A percentile compares a stretch with the other conserved stretches of the same genome.
Evolutionary conservation across 805 yeast species (phyloP).

Genomic region (Lipomyces lipofer): DNA sequence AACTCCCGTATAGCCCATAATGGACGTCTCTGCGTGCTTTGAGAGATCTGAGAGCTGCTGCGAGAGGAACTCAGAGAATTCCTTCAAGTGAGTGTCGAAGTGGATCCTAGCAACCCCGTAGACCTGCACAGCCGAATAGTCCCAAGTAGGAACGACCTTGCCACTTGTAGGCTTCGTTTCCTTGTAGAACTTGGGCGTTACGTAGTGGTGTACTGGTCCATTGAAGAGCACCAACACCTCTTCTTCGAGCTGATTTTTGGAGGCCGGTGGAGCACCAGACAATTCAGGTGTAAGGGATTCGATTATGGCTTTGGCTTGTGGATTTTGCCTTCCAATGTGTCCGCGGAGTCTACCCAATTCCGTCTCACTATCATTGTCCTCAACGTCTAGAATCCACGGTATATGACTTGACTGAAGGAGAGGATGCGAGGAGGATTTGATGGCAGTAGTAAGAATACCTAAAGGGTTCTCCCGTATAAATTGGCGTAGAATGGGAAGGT

Average conservation of each 20-base stretch:
- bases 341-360: constrained; percentile 50
- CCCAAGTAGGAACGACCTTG: constrained; percentile 72
- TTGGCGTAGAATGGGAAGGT: constrained; percentile 24
- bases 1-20: constrained; percentile 13
- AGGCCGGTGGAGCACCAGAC: neutral
- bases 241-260: constrained; percentile 41
- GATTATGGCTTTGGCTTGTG: constrained; percentile 43
- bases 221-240: constrained; percentile 57
- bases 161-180: constrained; percentile 53
- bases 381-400: constrained; percentile 49
- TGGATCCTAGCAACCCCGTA: constrained; percentile 52
- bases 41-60: constrained; percentile 49
- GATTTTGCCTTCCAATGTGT: constrained; percentile 57
- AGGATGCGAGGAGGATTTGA: constrained; percentile 37
- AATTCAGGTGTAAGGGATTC: constrained; percentile 31
- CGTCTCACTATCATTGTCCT: constrained; percentile 38
- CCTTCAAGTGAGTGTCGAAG: constrained; percentile 37
- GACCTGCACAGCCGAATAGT: constrained; percentile 57
- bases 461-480: constrained; percentile 52
- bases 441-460: constrained; percentile 46
- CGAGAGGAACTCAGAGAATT: constrained; percentile 42
- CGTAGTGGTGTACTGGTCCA: constrained; percentile 50
- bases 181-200: constrained; percentile 63
- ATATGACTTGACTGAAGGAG: constrained; percentile 55
- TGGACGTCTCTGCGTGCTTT: constrained; percentile 48